A percentile compares a stretch with the other conserved stretches of the same genome.
These are phyloP conservation scores for Xylogone sp. DNA, from an alignment of 2,329 filamentous ascomycete species.

Conservation along the genomic window DNA sequence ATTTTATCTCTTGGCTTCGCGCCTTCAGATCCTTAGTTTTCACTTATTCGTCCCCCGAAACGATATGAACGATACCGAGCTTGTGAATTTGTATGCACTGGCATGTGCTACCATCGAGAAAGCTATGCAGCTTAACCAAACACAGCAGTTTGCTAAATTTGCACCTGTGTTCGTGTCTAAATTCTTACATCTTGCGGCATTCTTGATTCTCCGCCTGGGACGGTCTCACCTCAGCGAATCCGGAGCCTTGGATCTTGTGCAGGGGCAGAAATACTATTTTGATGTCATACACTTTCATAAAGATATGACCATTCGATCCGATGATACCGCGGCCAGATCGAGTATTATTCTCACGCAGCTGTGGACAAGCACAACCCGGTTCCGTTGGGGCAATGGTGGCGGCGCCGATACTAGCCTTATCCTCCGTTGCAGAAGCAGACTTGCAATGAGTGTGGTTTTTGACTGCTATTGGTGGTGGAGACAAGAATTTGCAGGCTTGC, in stretches of 20 bases:
- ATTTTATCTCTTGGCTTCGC: neutral
- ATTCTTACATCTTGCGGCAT: neutral
- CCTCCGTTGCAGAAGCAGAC: neutral
- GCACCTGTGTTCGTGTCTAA: neutral
- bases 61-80: neutral
- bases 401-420: neutral
- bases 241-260: neutral
- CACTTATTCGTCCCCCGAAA: neutral
- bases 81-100: neutral
- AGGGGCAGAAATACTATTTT: neutral
- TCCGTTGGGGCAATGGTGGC: neutral
- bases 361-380: neutral
- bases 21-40: neutral
- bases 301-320: neutral
- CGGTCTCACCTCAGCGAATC: neutral
- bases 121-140: neutral
- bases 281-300: neutral
- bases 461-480: neutral
- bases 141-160: neutral
- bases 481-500: neutral
- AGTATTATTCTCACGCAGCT: neutral
- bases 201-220: neutral
- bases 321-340: neutral
- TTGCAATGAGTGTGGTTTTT: neutral
- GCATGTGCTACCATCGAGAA: neutral